A percentile compares a stretch with the other conserved stretches of the same genome.
These are phyloP conservation scores for Neurospora sp. DNA, from an alignment of 495 filamentous ascomycete genomes.

Conservation along the genomic window DNA sequence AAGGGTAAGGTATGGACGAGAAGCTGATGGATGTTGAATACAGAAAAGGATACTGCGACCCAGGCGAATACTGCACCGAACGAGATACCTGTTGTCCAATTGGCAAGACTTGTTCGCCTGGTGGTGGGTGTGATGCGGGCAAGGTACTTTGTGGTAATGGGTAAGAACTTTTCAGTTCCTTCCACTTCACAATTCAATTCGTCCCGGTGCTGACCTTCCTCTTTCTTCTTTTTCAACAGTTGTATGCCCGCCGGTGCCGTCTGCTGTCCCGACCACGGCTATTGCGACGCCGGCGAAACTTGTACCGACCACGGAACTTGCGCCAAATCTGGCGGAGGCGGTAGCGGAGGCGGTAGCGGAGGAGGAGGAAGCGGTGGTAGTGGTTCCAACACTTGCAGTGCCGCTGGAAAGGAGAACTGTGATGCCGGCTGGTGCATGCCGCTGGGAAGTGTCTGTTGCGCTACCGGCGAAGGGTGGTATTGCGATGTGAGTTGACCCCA, in stretches of 20 bases:
- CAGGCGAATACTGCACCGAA: conserved; percentile 12
- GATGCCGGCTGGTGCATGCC: conserved; percentile 9
- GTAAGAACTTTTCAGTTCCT: not conserved
- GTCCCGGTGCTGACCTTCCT: not conserved
- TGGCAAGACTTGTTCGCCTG: conserved; percentile 9
- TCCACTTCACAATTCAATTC: too few relatives aligned
- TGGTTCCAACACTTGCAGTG: not conserved
- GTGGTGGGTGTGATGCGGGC: conserved; percentile 6
- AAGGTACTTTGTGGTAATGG: conserved; percentile 1
- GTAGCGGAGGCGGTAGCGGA: not conserved
- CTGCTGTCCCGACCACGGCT: conserved; percentile 12
- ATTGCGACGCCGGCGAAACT: conserved; percentile 11
- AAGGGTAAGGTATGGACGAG: not conserved
- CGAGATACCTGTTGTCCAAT: conserved; percentile 11
- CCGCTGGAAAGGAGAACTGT: not conserved
- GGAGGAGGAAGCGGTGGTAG: not conserved
- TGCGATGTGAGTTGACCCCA: conserved; percentile 4
- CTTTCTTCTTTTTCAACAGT: not conserved
- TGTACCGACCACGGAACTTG: conserved; percentile 5
- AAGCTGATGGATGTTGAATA: not conserved
- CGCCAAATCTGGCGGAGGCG: not conserved
- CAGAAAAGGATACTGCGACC: conserved; percentile 8
- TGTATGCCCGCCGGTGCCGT: conserved; percentile 14
- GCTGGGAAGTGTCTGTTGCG: conserved; percentile 5
- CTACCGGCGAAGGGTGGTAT: conserved; percentile 4